These are phyloP conservation scores for Xylariales sp. DNA, from an alignment of 2,329 filamentous ascomycete species.

Conservation along the genomic window DNA sequence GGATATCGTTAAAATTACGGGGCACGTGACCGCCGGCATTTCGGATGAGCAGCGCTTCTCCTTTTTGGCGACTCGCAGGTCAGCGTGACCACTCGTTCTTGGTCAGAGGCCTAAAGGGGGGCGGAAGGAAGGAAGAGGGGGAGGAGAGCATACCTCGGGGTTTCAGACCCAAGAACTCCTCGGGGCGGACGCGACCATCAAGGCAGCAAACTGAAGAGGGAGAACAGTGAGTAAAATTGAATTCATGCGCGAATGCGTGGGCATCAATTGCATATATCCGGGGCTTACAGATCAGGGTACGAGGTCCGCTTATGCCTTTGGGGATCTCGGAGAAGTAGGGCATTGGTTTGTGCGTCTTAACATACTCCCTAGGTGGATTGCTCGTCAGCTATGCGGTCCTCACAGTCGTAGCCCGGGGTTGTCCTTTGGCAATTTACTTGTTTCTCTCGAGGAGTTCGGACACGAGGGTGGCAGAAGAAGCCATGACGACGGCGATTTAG, in stretches of 20 bases:
- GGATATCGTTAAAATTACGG: slow-evolving; percentile 14
- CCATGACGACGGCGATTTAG: too few relatives aligned
- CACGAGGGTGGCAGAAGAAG: too few relatives aligned
- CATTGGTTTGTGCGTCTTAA: not conserved
- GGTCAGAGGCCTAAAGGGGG: not conserved
- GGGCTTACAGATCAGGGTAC: not conserved
- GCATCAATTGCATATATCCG: not conserved
- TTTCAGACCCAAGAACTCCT: not conserved
- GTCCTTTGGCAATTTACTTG: too few relatives aligned
- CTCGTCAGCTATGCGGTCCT: not conserved
- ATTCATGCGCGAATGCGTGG: too few relatives aligned
- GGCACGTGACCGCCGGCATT: slow-evolving; percentile 17
- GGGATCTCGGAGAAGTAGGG: not conserved
- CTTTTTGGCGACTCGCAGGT: not conserved
- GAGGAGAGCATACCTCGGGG: not conserved
- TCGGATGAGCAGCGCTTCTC: slow-evolving; percentile 15
- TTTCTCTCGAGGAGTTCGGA: not conserved
- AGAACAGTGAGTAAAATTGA: too few relatives aligned
- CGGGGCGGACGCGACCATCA: not conserved
- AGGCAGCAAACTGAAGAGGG: not conserved
- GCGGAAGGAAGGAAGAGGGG: too few relatives aligned
- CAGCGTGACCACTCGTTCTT: not conserved
- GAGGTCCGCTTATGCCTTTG: not conserved
- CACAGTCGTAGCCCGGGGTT: too few relatives aligned
- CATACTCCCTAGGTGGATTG: not conserved